Percentiles rank a stretch among this genome's conserved stretches.
These are phyloP conservation scores for Cucumis hystrix DNA, from an alignment of 306 rosid genomes.

Conservation along the genomic window DNA sequence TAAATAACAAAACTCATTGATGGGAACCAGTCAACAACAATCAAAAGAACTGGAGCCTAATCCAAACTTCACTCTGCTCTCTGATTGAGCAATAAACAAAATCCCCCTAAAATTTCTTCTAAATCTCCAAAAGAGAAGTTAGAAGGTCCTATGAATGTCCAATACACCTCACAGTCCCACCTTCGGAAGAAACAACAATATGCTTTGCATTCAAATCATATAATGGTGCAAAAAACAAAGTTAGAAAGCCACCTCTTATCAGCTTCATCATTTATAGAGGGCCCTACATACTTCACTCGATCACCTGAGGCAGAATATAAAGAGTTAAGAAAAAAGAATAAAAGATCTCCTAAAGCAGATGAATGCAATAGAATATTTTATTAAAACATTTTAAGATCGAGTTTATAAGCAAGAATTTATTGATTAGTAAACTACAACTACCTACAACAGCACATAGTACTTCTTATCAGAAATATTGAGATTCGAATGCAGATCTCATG, in stretches of 20 bases:
- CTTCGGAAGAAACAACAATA: not conserved
- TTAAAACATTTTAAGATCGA: not conserved
- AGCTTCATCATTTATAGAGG: constrained; percentile 36
- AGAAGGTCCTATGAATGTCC: not conserved
- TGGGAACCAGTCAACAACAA: not conserved
- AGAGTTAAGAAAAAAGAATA: not conserved
- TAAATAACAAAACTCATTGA: not conserved
- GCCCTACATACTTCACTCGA: constrained; percentile 83
- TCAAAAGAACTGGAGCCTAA: not conserved
- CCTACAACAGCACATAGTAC: not conserved
- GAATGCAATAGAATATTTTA: not conserved
- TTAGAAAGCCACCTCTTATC: constrained; percentile 53
- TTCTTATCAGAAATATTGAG: not conserved
- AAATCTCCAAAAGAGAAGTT: not conserved
- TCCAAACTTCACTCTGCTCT: not conserved
- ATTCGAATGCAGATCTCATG: not conserved
- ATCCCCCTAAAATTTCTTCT: not conserved
- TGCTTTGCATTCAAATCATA: not conserved
- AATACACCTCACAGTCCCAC: not conserved
- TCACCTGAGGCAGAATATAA: constrained; percentile 44
- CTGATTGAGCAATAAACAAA: not conserved
- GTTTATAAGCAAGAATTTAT: not conserved
- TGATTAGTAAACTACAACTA: not conserved
- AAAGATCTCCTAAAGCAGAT: not conserved
- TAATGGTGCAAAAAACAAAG: constrained; percentile 5